Conservation (phyloP, 192 early-diverging fungal species). For the Diversispora epigaea region DNA sequence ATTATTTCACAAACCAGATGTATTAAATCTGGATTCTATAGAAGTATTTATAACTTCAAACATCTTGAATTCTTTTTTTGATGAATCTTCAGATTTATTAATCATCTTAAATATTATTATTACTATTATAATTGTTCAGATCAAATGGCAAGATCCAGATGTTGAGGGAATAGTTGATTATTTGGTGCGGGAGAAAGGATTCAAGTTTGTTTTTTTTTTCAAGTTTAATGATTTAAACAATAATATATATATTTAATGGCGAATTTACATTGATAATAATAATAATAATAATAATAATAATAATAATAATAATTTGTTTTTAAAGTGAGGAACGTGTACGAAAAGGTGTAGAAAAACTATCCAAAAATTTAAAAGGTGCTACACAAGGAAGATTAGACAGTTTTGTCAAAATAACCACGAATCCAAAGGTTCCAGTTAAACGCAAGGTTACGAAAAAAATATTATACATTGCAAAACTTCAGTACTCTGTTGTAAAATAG, state of each 20-base stretch:
- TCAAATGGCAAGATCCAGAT: conserved; percentile 75
- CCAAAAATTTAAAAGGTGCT: conserved; percentile 71
- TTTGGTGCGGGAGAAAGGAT: conserved; percentile 93
- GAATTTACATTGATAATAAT: not conserved
- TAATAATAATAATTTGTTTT: not conserved
- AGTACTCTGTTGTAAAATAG: too few species aligned
- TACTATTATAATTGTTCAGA: conserved; percentile 28
- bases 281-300: not conserved
- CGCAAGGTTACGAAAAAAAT: conserved; percentile 40
- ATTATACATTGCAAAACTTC: too few species aligned
- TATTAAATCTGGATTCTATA: conserved; percentile 61
- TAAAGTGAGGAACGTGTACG: conserved; percentile 86
- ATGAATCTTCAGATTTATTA: conserved; percentile 1
- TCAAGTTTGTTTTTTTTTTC: conserved; percentile 59
- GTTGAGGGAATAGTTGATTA: conserved; percentile 83
- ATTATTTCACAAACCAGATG: conserved; percentile 82
- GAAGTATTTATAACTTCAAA: conserved; percentile 53
- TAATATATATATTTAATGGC: not conserved
- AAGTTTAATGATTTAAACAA: not conserved
- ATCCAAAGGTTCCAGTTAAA: conserved; percentile 31
- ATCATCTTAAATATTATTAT: not conserved
- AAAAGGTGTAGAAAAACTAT: conserved; percentile 74
- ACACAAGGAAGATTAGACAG: conserved; percentile 88
- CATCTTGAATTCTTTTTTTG: not conserved
- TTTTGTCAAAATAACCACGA: conserved; percentile 74